Evolutionary conservation across 306 rosid genomes (phyloP), one percentile per base, ranked within the genome.

Genomic region (Lathyrus aphaca): DNA sequence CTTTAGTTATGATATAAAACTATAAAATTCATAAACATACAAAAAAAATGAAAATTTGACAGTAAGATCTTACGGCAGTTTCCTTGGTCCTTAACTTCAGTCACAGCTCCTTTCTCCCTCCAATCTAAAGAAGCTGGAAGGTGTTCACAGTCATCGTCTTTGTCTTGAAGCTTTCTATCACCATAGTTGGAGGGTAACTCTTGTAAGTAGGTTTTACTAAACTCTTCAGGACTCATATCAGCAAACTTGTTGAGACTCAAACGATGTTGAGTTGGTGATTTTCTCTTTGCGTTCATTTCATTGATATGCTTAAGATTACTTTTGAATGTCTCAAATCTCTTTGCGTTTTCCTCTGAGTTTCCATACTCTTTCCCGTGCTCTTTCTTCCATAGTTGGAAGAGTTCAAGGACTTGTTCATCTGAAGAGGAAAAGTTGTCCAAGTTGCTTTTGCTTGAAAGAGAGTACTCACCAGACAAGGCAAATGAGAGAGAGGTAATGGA

Each of bases 211-310:
- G 51, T 70, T 48, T 71, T 10, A 42, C 43, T 73, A 42, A 88
- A 88, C 80, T 86, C 92, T 62, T 82, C 85, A 12, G 82, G 80
- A 57, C 88, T 88, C 77, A 80, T 30, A 63, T 86, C 86, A 5
- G 86, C 91, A 80, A 86, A 89, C 76, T 79, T 66, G 74, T 82
- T 90, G 71, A 86, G 68, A 51, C 95, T 89, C 67, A 84, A 59
- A 39, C 73, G 76, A 64, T 69, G 66, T 0, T 64, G 70, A 13
- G 15, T 62, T 0, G 60, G 10, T 5, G 79, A 81, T 30, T 39
- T 75, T 51, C 71, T 83, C 78, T 62, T 69, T 5, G 77, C 80
- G 55, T 84, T 88, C 76, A 69, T 70, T 65, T 87, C 88, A 29
- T 74, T 50, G 55, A 90, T 71, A 32, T 77, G 57, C 51, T 54